These are phyloP conservation scores for Ballota nigra DNA, from an alignment of 257 asterid genomes.

Conservation along the genomic window DNA sequence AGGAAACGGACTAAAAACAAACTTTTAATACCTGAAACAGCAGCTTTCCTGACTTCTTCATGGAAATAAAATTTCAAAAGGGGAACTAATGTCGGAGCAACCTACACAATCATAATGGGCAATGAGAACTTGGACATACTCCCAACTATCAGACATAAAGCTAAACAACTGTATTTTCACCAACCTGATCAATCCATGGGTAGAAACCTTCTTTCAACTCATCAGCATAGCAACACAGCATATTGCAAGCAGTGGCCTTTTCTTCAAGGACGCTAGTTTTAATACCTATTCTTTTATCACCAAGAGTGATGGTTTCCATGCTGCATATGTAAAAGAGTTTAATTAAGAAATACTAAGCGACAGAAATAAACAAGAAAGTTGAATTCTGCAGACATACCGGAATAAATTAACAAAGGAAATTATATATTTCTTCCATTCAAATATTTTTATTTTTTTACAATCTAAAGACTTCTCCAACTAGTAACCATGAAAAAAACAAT, in stretches of 20 bases:
- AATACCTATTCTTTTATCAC: slow-evolving; percentile 96
- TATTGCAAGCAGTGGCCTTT: slow-evolving; percentile 98
- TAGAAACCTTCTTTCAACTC: slow-evolving; percentile 96
- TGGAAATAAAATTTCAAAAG: slow-evolving; percentile 88
- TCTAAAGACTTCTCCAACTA: neutral
- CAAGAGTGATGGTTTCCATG: slow-evolving; percentile 95
- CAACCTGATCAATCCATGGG: slow-evolving; percentile 99
- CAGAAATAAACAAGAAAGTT: neutral
- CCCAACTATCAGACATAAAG: slow-evolving; percentile 13
- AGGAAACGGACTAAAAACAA: neutral
- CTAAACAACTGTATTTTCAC: slow-evolving; percentile 27
- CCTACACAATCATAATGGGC: slow-evolving; percentile 42
- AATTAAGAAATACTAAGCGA: neutral
- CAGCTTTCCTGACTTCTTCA: slow-evolving; percentile 95
- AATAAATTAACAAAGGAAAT: slow-evolving; percentile 6
- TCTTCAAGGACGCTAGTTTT: slow-evolving; percentile 97
- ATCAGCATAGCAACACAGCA: slow-evolving; percentile 98
- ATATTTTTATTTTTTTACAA: neutral
- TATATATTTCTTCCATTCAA: neutral
- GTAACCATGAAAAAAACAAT: neutral
- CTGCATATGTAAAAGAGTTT: slow-evolving; percentile 44
- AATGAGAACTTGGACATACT: slow-evolving; percentile 7
- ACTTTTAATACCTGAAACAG: slow-evolving; percentile 72
- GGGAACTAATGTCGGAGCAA: slow-evolving; percentile 90
- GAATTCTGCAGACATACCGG: neutral